A percentile compares a stretch with the other conserved stretches of the same genome.
Evolutionary conservation across 176 grass and related monocot genomes (phyloP).

Genomic region (Themeda triandra): DNA sequence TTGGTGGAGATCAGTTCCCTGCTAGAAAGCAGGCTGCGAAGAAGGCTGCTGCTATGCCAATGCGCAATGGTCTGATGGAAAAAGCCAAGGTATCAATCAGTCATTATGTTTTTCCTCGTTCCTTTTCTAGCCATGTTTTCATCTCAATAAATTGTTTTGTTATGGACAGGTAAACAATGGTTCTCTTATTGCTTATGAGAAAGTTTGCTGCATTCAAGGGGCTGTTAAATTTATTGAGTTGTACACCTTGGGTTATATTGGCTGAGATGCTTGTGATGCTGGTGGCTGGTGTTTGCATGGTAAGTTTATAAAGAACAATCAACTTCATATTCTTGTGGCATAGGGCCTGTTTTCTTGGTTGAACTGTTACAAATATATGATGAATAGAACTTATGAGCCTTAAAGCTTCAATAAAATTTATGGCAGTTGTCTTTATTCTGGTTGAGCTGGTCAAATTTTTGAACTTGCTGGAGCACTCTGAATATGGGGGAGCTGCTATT

Average conservation of each 20-base stretch:
- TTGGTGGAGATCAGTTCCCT: slow-evolving; percentile 68
- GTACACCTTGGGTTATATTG: slow-evolving; percentile 27
- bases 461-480: slow-evolving; percentile 20
- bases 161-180: slow-evolving; percentile 1
- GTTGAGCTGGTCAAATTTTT: slow-evolving; percentile 31
- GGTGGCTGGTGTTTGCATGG: slow-evolving; percentile 18
- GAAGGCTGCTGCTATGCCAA: slow-evolving; percentile 58
- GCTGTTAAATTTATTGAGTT: slow-evolving; percentile 28
- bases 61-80: slow-evolving; percentile 57
- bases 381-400: not conserved
- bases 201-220: slow-evolving; percentile 47
- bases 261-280: slow-evolving; percentile 22
- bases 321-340: slow-evolving; percentile 19
- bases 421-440: slow-evolving; percentile 14
- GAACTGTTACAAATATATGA: not conserved
- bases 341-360: slow-evolving; percentile 27
- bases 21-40: slow-evolving; percentile 68
- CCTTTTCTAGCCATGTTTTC: not conserved
- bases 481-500: not conserved
- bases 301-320: not conserved
- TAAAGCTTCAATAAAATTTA: not conserved
- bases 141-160: not conserved
- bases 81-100: slow-evolving; percentile 64
- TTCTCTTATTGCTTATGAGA: slow-evolving; percentile 46
- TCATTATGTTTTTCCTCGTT: not conserved